Base-by-base conservation (phyloP, 177 flowering plant species). In the Vitis hybrid region DNA sequence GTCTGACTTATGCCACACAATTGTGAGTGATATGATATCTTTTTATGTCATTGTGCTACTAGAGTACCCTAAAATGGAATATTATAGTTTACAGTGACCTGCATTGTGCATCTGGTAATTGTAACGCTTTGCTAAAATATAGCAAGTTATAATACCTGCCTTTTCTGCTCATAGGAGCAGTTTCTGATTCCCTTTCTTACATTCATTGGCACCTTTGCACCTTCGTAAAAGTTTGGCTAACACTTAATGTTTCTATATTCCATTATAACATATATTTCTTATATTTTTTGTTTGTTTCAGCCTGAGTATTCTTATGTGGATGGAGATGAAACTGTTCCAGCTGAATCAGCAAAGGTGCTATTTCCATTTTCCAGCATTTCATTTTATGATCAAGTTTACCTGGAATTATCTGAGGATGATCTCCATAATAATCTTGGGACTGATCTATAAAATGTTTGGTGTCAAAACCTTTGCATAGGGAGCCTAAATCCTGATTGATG, bases 241-340 rank as follows among this genome's bases (percentile, higher is more conserved):
- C 5, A 7, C 3, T 35, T 35, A 35, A 35, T 35, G 8, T 2
- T 35, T 55, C 9, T 66, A 55, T 46, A 4, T 32, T 24, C 64
- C 24, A 4, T 55, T 32, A 9, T 24, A 57, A 58, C 58, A 9
- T 53, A 4, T 55, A 57, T 3, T 46, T 55, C 35, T 48, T 65
- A 0, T 14, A 53, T 9, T 14, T 17, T 64, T 75, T 3, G 10
- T 69, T 61, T 71, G 61, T 68, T 82, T 21, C 90, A 92, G 98
- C 94, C 97, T 1, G 76, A 84, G 62, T 94, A 94, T 74, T 80
- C 90, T 35, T 89, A 72, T 75, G 98, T 90, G 64, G 93, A 94
- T 80, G 98, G 98, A 71, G 97, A 94, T 81, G 96, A 87, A 73
- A 94, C 97, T 20, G 95, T 94, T 69, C 98, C 97, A 2, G 71